Percentiles rank a stretch among this genome's conserved stretches.
phyloP scores from a whole-genome alignment of 352 stramenopile species.

The Pythium sp. region DNA sequence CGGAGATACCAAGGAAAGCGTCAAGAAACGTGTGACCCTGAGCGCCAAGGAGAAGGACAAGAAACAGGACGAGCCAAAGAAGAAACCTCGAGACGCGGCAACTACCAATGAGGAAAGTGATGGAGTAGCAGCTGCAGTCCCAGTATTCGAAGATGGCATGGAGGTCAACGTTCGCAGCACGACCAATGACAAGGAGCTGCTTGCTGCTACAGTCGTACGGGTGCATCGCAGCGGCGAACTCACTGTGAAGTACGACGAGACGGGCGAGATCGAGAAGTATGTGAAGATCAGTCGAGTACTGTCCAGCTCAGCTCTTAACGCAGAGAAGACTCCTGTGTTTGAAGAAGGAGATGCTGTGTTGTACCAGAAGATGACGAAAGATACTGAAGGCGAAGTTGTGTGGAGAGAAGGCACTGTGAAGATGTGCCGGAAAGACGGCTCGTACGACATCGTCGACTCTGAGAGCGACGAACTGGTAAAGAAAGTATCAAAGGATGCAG shows the following conservation, averaged over 20 bases:
- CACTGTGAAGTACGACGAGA: conserved; percentile 32
- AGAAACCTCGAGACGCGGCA: background rate
- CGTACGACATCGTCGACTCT: conserved; percentile 32
- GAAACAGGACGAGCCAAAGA: background rate
- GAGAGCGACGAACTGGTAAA: conserved; percentile 28
- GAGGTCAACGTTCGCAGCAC: conserved; percentile 15
- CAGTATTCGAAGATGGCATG: conserved; percentile 7
- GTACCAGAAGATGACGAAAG: conserved; percentile 11
- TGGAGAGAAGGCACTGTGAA: conserved; percentile 35
- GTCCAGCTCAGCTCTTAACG: background rate
- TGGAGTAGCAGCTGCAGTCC: background rate
- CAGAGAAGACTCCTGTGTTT: background rate
- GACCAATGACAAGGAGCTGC: conserved; percentile 9
- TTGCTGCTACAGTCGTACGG: conserved; percentile 28
- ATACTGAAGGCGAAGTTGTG: conserved; percentile 12
- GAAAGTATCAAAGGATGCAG: conserved; percentile 22
- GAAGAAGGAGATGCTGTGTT: conserved; percentile 24
- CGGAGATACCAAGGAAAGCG: background rate
- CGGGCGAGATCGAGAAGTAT: conserved; percentile 36
- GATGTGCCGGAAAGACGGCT: conserved; percentile 26
- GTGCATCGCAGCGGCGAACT: conserved; percentile 37
- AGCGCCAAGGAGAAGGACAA: conserved; percentile 11
- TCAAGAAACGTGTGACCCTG: conserved; percentile 8
- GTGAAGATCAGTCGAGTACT: conserved; percentile 18
- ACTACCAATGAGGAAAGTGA: background rate